phyloP scores from a whole-genome alignment of 768 basidiomycete genomes.

The Hericium alpestre region DNA sequence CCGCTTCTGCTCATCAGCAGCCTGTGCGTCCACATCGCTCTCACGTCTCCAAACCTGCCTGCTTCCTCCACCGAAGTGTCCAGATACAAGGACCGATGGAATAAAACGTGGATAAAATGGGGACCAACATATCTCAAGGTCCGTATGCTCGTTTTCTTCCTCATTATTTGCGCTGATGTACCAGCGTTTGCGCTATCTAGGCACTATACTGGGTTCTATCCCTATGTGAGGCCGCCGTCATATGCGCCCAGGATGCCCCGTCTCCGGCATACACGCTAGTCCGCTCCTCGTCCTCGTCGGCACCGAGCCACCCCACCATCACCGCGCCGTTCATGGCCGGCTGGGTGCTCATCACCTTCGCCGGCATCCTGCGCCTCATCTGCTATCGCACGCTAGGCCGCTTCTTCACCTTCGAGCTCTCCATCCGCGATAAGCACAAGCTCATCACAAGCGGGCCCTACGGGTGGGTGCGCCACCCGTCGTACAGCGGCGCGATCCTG shows the following conservation, averaged over 20 bases:
- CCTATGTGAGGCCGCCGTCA: neutral
- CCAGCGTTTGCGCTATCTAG: neutral
- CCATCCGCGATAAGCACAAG: slow-evolving; percentile 10
- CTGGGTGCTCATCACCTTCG: neutral
- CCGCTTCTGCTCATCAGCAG: neutral
- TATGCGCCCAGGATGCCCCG: neutral
- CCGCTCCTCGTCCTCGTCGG: neutral
- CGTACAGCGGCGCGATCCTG: slow-evolving; percentile 12
- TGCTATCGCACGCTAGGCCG: slow-evolving; percentile 10
- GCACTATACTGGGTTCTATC: neutral
- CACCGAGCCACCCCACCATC: neutral
- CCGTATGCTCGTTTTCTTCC: neutral
- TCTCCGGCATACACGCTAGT: neutral
- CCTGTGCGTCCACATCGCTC: neutral
- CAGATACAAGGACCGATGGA: neutral
- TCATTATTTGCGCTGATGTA: neutral
- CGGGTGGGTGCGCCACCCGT: slow-evolving; percentile 15
- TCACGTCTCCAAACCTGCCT: neutral
- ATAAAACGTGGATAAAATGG: neutral
- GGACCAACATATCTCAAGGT: neutral
- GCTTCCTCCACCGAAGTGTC: neutral
- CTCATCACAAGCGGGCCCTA: slow-evolving; percentile 17
- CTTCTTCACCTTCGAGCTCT: slow-evolving; percentile 12
- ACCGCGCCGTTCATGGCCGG: neutral
- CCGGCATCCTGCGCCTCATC: slow-evolving; percentile 6